phyloP scores from a whole-genome alignment of 2,329 filamentous ascomycete genomes.

The Colletotrichum simmondsii region DNA sequence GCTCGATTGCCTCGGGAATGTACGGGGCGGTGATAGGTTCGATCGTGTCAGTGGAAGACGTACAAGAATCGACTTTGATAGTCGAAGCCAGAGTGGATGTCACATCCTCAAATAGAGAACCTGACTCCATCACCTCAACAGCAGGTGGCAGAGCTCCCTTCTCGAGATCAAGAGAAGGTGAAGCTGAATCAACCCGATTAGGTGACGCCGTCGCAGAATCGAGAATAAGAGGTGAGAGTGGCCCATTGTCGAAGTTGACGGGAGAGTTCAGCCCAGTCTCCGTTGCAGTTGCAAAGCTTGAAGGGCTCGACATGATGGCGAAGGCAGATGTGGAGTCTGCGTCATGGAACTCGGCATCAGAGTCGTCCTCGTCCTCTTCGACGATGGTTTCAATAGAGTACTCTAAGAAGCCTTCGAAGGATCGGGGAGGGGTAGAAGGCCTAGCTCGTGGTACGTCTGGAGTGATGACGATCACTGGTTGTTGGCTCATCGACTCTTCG shows the following conservation, averaged over 20 bases:
- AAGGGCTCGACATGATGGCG: constrained; percentile 16
- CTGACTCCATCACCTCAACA: background rate
- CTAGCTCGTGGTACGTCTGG: background rate
- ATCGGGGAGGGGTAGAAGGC: background rate
- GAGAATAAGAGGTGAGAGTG: background rate
- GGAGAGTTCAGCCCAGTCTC: constrained; percentile 26
- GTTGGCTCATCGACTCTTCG: background rate
- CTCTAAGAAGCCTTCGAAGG: constrained; percentile 25
- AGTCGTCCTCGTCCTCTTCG: constrained; percentile 28
- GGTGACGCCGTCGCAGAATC: background rate
- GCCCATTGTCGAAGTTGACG: constrained; percentile 14
- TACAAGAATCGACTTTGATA: constrained; percentile 25
- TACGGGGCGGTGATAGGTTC: background rate
- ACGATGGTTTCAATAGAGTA: constrained; percentile 24
- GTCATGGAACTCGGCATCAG: constrained; percentile 26
- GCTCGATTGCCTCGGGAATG: constrained; percentile 7
- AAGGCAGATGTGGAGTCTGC: constrained; percentile 10
- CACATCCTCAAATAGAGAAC: background rate
- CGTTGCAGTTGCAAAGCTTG: constrained; percentile 27
- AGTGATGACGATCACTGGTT: background rate
- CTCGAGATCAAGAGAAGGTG: background rate
- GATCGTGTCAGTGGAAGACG: constrained; percentile 22
- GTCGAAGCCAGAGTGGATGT: background rate
- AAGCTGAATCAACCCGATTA: background rate
- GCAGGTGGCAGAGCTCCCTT: background rate